Percentiles rank a stretch among this genome's conserved stretches.
phyloP scores from a whole-genome alignment of 441 rosid species.

The Adansonia gregorii region DNA sequence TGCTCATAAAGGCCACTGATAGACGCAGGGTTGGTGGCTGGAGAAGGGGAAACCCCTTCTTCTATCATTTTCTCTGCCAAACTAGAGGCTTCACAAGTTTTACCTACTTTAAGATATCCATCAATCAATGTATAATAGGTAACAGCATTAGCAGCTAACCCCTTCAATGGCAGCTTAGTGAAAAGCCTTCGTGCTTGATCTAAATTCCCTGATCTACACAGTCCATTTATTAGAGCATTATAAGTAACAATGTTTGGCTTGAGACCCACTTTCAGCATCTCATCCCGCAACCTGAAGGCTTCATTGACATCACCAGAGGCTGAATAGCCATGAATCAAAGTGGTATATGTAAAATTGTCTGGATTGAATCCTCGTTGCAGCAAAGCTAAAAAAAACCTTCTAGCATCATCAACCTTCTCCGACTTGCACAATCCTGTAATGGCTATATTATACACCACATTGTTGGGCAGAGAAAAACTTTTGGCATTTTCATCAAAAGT shows the following conservation, averaged over 20 bases:
- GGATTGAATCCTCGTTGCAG: slow-evolving; percentile 51
- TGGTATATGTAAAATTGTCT: slow-evolving; percentile 67
- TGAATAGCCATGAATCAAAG: slow-evolving; percentile 66
- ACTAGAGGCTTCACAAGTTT: slow-evolving; percentile 52
- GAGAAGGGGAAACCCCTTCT: slow-evolving; percentile 50
- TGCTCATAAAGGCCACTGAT: slow-evolving; percentile 44
- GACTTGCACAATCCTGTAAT: slow-evolving; percentile 74
- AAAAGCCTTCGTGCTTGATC: slow-evolving; percentile 66
- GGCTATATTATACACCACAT: slow-evolving; percentile 68
- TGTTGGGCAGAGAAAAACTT: slow-evolving; percentile 52
- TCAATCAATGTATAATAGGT: slow-evolving; percentile 64
- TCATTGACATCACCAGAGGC: slow-evolving; percentile 59
- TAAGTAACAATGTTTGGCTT: slow-evolving; percentile 65
- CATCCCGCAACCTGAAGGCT: slow-evolving; percentile 72
- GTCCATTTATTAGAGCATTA: slow-evolving; percentile 69
- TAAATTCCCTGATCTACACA: slow-evolving; percentile 62
- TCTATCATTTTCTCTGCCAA: slow-evolving; percentile 54
- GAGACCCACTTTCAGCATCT: slow-evolving; percentile 63
- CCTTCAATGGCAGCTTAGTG: slow-evolving; percentile 58
- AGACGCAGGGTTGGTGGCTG: slow-evolving; percentile 42
- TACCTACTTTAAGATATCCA: slow-evolving; percentile 54
- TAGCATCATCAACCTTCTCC: slow-evolving; percentile 62
- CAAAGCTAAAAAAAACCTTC: slow-evolving; percentile 54
- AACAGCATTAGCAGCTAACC: slow-evolving; percentile 55
- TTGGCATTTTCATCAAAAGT: slow-evolving; percentile 46